phyloP scores from a whole-genome alignment of 257 asterid species.

The Nicotiana knightiana region DNA sequence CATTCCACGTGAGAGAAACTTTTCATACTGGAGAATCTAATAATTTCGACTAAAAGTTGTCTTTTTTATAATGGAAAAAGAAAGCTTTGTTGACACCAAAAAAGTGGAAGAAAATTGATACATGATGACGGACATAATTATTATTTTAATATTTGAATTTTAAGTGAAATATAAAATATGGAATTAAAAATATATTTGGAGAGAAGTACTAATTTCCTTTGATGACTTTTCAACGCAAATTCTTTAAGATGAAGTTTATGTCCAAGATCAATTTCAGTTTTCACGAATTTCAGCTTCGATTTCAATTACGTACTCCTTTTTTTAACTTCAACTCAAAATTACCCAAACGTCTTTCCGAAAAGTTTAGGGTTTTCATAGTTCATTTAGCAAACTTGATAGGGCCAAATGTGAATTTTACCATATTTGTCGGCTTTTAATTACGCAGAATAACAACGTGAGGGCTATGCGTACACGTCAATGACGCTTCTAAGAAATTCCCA shows the following conservation, averaged over 20 bases:
- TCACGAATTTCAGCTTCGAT: too few relatives aligned
- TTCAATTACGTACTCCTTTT: not conserved
- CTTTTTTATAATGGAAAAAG: not conserved
- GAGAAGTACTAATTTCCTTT: too few relatives aligned
- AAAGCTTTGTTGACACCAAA: not conserved
- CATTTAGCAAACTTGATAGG: not conserved
- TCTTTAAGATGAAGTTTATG: not conserved
- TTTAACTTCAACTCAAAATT: not conserved
- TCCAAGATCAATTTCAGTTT: too few relatives aligned
- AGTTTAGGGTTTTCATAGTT: not conserved
- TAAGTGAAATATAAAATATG: not conserved
- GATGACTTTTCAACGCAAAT: too few relatives aligned
- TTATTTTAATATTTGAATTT: too few relatives aligned
- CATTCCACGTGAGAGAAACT: not conserved
- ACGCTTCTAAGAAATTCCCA: not conserved
- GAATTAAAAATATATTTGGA: not conserved
- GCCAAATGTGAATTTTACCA: not conserved
- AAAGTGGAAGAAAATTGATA: not conserved
- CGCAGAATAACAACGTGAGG: not conserved
- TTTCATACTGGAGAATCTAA: not conserved
- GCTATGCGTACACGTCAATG: not conserved
- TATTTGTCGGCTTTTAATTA: not conserved
- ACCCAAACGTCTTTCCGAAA: not conserved
- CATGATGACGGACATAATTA: too few relatives aligned
- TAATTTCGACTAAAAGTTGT: not conserved